A percentile compares a stretch with the other conserved stretches of the same genome.
Conservation (phyloP, 148 eudicot species). For the Salicornia ramosissima region DNA sequence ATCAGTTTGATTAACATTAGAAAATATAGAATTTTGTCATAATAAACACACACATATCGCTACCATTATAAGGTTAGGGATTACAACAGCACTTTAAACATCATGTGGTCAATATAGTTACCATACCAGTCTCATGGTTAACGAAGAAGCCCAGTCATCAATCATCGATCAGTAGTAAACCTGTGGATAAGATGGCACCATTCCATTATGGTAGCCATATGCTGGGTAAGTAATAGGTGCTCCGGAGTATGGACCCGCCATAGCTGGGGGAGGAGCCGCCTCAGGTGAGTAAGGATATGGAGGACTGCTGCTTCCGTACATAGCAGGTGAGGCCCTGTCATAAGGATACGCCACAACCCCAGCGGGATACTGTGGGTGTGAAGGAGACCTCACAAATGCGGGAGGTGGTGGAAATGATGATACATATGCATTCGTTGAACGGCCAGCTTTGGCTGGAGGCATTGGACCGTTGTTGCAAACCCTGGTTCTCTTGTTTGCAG, state of each 20-base stretch:
- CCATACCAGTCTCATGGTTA: slow-evolving; percentile 57
- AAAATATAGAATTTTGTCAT: slow-evolving; percentile 26
- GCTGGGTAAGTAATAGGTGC: slow-evolving; percentile 62
- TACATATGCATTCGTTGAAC: slow-evolving; percentile 82
- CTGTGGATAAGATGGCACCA: slow-evolving; percentile 70
- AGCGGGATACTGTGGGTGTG: slow-evolving; percentile 70
- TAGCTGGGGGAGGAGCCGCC: slow-evolving; percentile 45
- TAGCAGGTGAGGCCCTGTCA: slow-evolving; percentile 38
- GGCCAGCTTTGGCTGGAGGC: slow-evolving; percentile 99
- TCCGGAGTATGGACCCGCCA: slow-evolving; percentile 61
- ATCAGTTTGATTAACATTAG: slow-evolving; percentile 36
- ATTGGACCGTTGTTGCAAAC: slow-evolving; percentile 83
- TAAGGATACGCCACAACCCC: slow-evolving; percentile 54
- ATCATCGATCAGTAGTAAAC: slow-evolving; percentile 81
- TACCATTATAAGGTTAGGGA: slow-evolving; percentile 79
- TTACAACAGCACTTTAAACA: slow-evolving; percentile 53
- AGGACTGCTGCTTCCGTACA: slow-evolving; percentile 69
- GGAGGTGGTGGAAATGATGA: slow-evolving; percentile 94
- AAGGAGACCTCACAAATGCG: slow-evolving; percentile 61
- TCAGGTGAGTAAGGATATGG: slow-evolving; percentile 80
- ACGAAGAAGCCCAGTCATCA: slow-evolving; percentile 32
- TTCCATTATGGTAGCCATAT: slow-evolving; percentile 64
- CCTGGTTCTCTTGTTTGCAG: slow-evolving; percentile 86
- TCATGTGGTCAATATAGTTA: slow-evolving; percentile 34
- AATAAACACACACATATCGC: slow-evolving; percentile 68